These are phyloP conservation scores for Aegilops speltoides DNA, from an alignment of 176 grass and related monocot genomes.

Conservation along the genomic window DNA sequence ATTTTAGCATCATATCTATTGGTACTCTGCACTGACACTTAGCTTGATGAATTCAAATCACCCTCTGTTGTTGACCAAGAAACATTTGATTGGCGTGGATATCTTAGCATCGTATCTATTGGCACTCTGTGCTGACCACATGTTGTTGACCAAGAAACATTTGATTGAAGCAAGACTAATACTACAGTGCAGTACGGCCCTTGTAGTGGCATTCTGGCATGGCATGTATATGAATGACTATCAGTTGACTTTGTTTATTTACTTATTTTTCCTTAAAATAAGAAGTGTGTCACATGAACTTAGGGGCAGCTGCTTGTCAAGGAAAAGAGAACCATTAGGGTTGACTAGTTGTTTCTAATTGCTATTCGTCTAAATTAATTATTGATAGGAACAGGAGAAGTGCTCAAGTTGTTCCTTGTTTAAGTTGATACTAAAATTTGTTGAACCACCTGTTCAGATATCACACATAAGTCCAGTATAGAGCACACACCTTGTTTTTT, in stretches of 20 bases:
- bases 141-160: conserved; percentile 22
- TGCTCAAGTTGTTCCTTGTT: not conserved
- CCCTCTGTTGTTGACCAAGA: not conserved
- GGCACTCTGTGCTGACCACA: not conserved
- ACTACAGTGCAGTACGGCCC: not conserved
- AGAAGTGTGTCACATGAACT: not conserved
- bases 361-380: not conserved
- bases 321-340: not conserved
- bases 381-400: not conserved
- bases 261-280: not conserved
- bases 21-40: not conserved
- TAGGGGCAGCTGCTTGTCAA: not conserved
- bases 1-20: not conserved
- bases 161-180: not conserved
- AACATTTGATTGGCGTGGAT: not conserved
- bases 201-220: conserved; percentile 7
- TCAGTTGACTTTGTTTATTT: not conserved
- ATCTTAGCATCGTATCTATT: not conserved
- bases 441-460: not conserved
- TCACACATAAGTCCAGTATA: not conserved
- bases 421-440: not conserved
- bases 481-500: not conserved
- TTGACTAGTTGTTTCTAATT: conserved; percentile 23
- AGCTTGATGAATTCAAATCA: not conserved
- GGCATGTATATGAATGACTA: not conserved